phyloP scores from a whole-genome alignment of 1,284 basidiomycete genomes.

The Fomitopsis betulina region DNA sequence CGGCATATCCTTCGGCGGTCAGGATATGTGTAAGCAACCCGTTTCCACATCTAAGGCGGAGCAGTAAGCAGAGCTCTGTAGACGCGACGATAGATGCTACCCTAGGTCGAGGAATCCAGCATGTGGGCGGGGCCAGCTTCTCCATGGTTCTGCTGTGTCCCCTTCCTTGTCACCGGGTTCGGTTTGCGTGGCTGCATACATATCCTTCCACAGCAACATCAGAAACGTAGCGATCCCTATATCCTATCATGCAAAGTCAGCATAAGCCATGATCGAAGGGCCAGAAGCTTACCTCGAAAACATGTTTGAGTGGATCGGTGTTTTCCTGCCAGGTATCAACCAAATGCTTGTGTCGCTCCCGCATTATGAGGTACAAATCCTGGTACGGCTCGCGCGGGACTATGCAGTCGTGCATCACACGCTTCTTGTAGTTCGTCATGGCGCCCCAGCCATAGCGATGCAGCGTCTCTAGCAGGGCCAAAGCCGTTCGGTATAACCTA shows the following conservation, averaged over 20 bases:
- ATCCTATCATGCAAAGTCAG: constrained; percentile 46
- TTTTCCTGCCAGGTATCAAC: constrained; percentile 74
- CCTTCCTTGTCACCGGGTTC: constrained; percentile 4
- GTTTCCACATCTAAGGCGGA: constrained; percentile 68
- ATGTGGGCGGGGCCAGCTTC: constrained; percentile 68
- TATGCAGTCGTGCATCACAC: constrained; percentile 81
- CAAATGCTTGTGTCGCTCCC: constrained; percentile 76
- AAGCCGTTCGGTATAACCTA: constrained; percentile 75
- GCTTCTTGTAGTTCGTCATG: constrained; percentile 78
- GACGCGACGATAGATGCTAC: constrained; percentile 34
- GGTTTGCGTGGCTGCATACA: constrained; percentile 35
- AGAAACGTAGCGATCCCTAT: constrained; percentile 91
- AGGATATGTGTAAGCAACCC: constrained; percentile 88
- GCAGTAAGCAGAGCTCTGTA: background rate
- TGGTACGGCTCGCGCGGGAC: constrained; percentile 80
- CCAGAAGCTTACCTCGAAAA: constrained; percentile 61
- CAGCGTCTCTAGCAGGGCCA: constrained; percentile 77
- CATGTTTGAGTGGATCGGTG: constrained; percentile 83
- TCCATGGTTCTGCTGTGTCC: constrained; percentile 44
- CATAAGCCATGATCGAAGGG: background rate
- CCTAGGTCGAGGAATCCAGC: constrained; percentile 91
- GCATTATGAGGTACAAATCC: constrained; percentile 84
- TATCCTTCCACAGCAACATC: constrained; percentile 85
- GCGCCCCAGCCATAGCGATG: constrained; percentile 86
- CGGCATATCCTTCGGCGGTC: constrained; percentile 76